Conservation (phyloP, 2,329 filamentous ascomycete genomes). For the Fusarium sp. region DNA sequence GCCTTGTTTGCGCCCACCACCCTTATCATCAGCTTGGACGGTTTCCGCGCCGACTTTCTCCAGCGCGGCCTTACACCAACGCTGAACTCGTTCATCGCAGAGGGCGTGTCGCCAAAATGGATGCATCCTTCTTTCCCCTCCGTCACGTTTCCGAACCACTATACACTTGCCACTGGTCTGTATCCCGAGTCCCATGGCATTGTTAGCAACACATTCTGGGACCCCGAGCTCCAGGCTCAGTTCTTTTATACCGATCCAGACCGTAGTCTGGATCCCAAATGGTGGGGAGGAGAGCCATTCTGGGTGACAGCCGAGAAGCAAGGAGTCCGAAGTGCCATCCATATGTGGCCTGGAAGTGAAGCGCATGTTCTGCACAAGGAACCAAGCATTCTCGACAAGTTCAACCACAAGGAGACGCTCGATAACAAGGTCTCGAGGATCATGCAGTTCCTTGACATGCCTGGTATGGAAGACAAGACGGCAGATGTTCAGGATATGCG, state of each 20-base stretch:
- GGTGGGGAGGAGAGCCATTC: conserved; percentile 95
- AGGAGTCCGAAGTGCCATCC: conserved; percentile 82
- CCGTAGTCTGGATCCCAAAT: conserved; percentile 83
- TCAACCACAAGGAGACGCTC: conserved; percentile 81
- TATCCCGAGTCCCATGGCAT: conserved; percentile 94
- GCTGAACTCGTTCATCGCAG: conserved; percentile 79
- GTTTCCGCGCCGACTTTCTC: conserved; percentile 94
- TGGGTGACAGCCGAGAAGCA: conserved; percentile 93
- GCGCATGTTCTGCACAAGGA: conserved; percentile 81
- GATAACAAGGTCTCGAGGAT: conserved; percentile 82
- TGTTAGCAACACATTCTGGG: conserved; percentile 96
- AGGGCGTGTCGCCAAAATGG: conserved; percentile 89
- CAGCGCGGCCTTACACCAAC: conserved; percentile 85
- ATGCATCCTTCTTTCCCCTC: conserved; percentile 96
- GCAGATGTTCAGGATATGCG: conserved; percentile 66
- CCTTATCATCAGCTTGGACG: conserved; percentile 92
- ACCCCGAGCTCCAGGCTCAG: conserved; percentile 78
- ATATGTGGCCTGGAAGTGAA: conserved; percentile 99
- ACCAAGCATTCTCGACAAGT: conserved; percentile 86
- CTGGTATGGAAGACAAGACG: conserved; percentile 72
- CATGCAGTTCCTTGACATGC: conserved; percentile 85
- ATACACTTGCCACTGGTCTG: conserved; percentile 89
- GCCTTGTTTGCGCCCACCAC: conserved; percentile 92
- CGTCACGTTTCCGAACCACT: conserved; percentile 97
- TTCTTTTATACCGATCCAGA: conserved; percentile 88